A percentile compares a stretch with the other conserved stretches of the same genome.
Conservation (phyloP, 2,329 filamentous ascomycete genomes). For the Cylindrodendrum hubeiense region DNA sequence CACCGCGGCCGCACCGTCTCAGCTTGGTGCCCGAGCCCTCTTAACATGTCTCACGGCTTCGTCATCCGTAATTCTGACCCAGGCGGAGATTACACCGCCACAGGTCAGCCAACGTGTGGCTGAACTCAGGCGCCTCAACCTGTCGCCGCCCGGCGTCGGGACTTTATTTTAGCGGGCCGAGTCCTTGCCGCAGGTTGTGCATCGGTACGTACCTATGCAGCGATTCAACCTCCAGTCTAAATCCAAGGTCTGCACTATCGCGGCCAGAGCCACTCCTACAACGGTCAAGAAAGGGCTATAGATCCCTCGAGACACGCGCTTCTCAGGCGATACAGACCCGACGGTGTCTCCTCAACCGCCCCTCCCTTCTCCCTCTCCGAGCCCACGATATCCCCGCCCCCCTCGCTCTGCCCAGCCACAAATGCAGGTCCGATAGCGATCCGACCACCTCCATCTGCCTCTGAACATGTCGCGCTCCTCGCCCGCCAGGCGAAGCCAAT, state of each 20-base stretch:
- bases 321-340: not conserved
- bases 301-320: not conserved
- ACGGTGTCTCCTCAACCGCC: not conserved
- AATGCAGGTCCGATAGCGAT: constrained; percentile 41
- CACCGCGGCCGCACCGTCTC: constrained; percentile 5
- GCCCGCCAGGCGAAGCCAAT: constrained; percentile 53
- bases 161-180: constrained; percentile 30
- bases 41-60: not conserved
- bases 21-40: not conserved
- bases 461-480: constrained; percentile 59
- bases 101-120: constrained; percentile 3
- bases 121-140: not conserved
- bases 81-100: not conserved
- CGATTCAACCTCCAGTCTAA: constrained; percentile 32
- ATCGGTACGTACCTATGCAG: constrained; percentile 31
- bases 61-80: not conserved
- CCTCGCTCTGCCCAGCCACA: constrained; percentile 7
- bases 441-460: constrained; percentile 12
- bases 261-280: constrained; percentile 20
- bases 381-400: not conserved
- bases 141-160: not conserved
- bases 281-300: not conserved
- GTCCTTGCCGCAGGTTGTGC: not conserved
- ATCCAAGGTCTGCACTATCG: constrained; percentile 37
- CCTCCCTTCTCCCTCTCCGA: not conserved